Percentiles rank a stretch among this genome's conserved stretches.
Evolutionary conservation across 805 yeast genomes (phyloP).

Genomic region (Wickerhamiella occidentalis): DNA sequence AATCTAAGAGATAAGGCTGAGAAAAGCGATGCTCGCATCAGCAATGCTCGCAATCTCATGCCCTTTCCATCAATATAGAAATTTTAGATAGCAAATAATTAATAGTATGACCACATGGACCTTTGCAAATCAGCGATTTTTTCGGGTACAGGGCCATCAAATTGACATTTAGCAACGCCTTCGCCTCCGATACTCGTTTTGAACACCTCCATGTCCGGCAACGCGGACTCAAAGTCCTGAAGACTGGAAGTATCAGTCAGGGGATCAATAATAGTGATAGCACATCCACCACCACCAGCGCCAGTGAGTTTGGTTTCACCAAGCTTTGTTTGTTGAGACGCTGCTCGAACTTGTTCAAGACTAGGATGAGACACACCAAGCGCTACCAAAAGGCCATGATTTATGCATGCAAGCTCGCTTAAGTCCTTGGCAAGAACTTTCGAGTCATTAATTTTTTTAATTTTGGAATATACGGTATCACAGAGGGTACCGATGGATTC

Average conservation of each 20-base stretch:
- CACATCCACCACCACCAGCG: slow-evolving; percentile 99
- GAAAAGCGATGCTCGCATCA: no score
- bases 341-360: slow-evolving; percentile 59
- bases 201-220: slow-evolving; percentile 41
- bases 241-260: slow-evolving; percentile 26
- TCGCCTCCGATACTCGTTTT: slow-evolving; percentile 78
- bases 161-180: slow-evolving; percentile 51
- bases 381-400: slow-evolving; percentile 77
- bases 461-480: slow-evolving; percentile 54
- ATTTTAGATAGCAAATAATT: neutral
- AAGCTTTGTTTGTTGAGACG: slow-evolving; percentile 49
- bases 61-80: neutral
- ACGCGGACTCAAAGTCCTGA: slow-evolving; percentile 22
- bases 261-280: slow-evolving; percentile 60
- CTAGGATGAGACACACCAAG: slow-evolving; percentile 89
- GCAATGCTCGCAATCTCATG: no score
- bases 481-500: slow-evolving; percentile 69
- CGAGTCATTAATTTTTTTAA: slow-evolving; percentile 37
- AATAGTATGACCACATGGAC: neutral
- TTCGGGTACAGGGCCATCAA: neutral
- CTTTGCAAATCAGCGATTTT: neutral
- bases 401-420: slow-evolving; percentile 50
- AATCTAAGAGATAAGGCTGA: no score
- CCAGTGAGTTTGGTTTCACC: slow-evolving; percentile 94
- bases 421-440: slow-evolving; percentile 25